These are phyloP conservation scores for Ophiostoma pallidulum DNA, from an alignment of 2,329 filamentous ascomycete species.

Conservation along the genomic window DNA sequence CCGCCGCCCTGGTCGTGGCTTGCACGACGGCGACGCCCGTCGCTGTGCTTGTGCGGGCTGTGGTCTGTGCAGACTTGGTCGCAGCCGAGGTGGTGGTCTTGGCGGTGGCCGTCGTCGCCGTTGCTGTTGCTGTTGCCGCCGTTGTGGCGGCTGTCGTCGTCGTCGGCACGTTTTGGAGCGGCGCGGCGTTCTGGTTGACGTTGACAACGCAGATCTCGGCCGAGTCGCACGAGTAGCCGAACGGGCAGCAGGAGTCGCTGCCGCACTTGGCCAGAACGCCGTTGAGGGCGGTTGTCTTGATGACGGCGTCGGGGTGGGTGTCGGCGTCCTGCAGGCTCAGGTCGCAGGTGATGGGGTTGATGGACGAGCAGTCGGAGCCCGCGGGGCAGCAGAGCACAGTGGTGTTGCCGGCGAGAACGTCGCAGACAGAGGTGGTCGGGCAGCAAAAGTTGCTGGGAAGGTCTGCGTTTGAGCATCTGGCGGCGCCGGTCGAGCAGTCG, in stretches of 20 bases:
- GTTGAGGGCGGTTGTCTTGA: constrained; percentile 58
- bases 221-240: constrained; percentile 56
- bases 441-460: constrained; percentile 63
- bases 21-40: not conserved
- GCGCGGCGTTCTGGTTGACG: constrained; percentile 36
- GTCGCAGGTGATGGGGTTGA: constrained; percentile 57
- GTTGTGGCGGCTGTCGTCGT: not conserved
- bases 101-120: constrained; percentile 16
- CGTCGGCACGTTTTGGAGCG: constrained; percentile 14
- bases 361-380: constrained; percentile 46
- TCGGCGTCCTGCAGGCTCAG: constrained; percentile 52
- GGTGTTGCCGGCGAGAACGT: constrained; percentile 51
- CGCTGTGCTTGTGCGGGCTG: not conserved
- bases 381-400: constrained; percentile 63
- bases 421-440: constrained; percentile 41
- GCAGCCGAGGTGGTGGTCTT: constrained; percentile 19
- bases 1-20: constrained; percentile 7
- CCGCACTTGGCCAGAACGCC: constrained; percentile 50
- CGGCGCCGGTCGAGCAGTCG: constrained; percentile 28
- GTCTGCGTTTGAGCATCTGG: constrained; percentile 40
- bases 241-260: constrained; percentile 54
- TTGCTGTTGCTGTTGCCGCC: constrained; percentile 16
- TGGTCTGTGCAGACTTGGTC: constrained; percentile 14
- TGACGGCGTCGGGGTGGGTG: constrained; percentile 43
- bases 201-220: constrained; percentile 42